Evolutionary conservation across 1,139 yeast species (phyloP).

Genomic region (Yamadazyma oceani): DNA sequence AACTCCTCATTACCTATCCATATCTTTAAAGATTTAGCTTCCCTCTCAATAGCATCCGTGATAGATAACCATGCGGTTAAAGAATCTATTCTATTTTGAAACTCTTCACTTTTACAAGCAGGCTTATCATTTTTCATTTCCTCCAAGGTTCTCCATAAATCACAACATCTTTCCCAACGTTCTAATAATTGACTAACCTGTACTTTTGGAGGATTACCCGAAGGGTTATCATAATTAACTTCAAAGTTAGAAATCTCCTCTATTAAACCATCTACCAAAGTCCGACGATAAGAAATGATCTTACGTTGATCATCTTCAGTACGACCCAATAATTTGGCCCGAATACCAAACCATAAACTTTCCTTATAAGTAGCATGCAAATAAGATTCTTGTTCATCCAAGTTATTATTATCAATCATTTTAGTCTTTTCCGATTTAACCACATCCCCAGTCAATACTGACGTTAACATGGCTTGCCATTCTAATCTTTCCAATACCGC

Average conservation of each 20-base stretch:
- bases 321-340: conserved; percentile 81
- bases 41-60: conserved; percentile 66
- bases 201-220: conserved; percentile 30
- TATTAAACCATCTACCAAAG: conserved; percentile 70
- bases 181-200: conserved; percentile 61
- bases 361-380: conserved; percentile 64
- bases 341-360: conserved; percentile 76
- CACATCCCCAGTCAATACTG: conserved; percentile 93
- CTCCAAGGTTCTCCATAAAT: conserved; percentile 75
- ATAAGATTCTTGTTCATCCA: conserved; percentile 48
- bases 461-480: conserved; percentile 93
- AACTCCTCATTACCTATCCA: conserved; percentile 86
- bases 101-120: conserved; percentile 61
- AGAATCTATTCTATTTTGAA: conserved; percentile 69
- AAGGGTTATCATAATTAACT: conserved; percentile 41
- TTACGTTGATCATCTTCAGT: conserved; percentile 78
- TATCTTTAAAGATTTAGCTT: conserved; percentile 50
- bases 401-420: conserved; percentile 49
- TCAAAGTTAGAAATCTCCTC: conserved; percentile 70
- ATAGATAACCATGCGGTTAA: conserved; percentile 83
- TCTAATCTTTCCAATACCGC: conserved; percentile 78
- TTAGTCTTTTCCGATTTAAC: conserved; percentile 88
- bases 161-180: conserved; percentile 67
- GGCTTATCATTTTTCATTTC: conserved; percentile 84
- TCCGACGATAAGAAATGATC: conserved; percentile 68